A percentile compares a stretch with the other conserved stretches of the same genome.
Evolutionary conservation across 345 rosid genomes (phyloP).

Genomic region (Firmiana major): DNA sequence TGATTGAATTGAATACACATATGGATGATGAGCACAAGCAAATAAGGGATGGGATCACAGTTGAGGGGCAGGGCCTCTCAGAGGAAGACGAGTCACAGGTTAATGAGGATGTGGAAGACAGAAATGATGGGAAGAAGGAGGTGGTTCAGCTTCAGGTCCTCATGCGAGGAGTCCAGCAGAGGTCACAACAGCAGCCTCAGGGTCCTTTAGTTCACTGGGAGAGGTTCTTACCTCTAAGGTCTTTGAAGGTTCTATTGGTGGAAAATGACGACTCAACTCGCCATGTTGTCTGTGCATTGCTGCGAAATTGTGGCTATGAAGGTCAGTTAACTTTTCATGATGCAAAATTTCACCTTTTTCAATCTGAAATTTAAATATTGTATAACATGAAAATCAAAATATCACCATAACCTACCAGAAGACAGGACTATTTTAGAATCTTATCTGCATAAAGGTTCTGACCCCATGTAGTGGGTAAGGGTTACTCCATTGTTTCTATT

Average conservation of each 20-base stretch:
- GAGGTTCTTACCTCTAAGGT: conserved; percentile 32
- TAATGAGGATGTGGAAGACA: conserved; percentile 29
- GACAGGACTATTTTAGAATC: neutral
- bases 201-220: conserved; percentile 32
- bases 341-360: neutral
- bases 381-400: neutral
- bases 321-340: conserved; percentile 21
- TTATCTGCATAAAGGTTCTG: neutral
- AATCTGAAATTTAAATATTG: neutral
- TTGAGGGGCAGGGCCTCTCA: conserved; percentile 41
- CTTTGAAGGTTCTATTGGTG: conserved; percentile 44
- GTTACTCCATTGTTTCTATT: neutral
- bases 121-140: conserved; percentile 14
- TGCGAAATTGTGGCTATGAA: conserved; percentile 42
- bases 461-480: neutral
- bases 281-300: conserved; percentile 36
- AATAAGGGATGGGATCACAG: conserved; percentile 30
- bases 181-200: conserved; percentile 23
- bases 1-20: conserved; percentile 27
- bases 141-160: conserved; percentile 21
- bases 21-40: conserved; percentile 23
- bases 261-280: conserved; percentile 48
- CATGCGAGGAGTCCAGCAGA: conserved; percentile 14
- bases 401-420: neutral
- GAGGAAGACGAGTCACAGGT: conserved; percentile 42